phyloP scores from a whole-genome alignment of 331 rosid genomes.

The Quercus tomentella region DNA sequence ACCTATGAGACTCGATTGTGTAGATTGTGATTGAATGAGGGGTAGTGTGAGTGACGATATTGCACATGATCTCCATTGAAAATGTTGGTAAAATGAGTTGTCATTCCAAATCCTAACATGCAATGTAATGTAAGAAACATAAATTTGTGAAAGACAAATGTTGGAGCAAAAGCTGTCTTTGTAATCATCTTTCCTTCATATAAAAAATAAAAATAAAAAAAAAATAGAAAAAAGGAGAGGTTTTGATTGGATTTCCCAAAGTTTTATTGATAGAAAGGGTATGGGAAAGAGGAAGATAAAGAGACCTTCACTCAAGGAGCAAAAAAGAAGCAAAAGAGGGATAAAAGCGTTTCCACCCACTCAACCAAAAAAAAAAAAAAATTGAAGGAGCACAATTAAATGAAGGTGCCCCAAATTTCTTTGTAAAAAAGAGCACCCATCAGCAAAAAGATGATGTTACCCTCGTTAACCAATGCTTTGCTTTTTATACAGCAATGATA shows the following conservation, averaged over 20 bases:
- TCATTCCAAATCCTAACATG: slow-evolving; percentile 14
- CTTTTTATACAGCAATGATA: background rate
- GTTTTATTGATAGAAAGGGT: slow-evolving; percentile 33
- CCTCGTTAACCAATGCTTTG: background rate
- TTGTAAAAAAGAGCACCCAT: background rate
- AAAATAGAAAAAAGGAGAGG: slow-evolving; percentile 23
- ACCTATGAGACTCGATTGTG: background rate
- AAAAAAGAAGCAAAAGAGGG: slow-evolving; percentile 42
- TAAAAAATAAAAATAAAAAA: slow-evolving; percentile 10
- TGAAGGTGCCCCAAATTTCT: background rate
- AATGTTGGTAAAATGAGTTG: slow-evolving; percentile 24
- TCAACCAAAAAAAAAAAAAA: slow-evolving; percentile 22
- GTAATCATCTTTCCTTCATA: slow-evolving; percentile 31
- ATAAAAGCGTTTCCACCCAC: slow-evolving; percentile 21
- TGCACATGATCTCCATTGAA: slow-evolving; percentile 30
- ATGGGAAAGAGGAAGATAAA: slow-evolving; percentile 48
- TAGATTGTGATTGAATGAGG: slow-evolving; percentile 8
- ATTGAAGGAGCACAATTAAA: slow-evolving; percentile 9
- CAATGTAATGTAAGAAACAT: slow-evolving; percentile 19
- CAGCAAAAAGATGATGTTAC: background rate
- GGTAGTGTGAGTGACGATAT: background rate
- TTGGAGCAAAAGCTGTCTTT: slow-evolving; percentile 30
- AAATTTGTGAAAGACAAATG: slow-evolving; percentile 33
- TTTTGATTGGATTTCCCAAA: slow-evolving; percentile 53
- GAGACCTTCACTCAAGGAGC: slow-evolving; percentile 42